Evolutionary conservation across 345 rosid genomes (phyloP).

Genomic region (Populus simonii): DNA sequence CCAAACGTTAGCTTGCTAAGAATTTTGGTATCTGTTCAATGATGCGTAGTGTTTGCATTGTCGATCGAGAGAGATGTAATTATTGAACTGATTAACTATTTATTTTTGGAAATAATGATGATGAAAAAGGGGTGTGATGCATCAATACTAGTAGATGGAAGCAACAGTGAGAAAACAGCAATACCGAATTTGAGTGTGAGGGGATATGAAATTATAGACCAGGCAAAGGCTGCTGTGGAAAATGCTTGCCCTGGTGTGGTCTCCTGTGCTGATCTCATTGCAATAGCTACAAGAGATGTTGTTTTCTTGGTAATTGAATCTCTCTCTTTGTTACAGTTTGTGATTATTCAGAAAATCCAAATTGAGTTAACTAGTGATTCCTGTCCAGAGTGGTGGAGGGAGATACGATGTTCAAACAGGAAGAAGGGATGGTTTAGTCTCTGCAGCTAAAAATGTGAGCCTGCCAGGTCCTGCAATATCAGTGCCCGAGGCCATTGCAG

Average conservation of each 20-base stretch:
- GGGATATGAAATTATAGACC: conserved; percentile 50
- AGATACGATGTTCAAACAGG: conserved; percentile 58
- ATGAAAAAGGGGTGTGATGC: conserved; percentile 60
- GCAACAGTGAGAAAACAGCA: conserved; percentile 40
- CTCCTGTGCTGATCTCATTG: conserved; percentile 57
- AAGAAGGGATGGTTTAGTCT: conserved; percentile 53
- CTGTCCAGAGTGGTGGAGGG: conserved; percentile 40
- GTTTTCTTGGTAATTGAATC: conserved; percentile 34
- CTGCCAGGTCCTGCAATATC: conserved; percentile 49
- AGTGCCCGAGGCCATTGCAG: conserved; percentile 38
- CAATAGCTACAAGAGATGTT: conserved; percentile 55
- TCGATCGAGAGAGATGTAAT: background rate
- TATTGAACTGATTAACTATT: background rate
- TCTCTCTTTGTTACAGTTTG: background rate
- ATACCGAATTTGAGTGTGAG: conserved; percentile 42
- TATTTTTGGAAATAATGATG: background rate
- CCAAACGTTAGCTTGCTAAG: background rate
- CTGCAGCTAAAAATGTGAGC: conserved; percentile 35
- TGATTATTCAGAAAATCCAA: background rate
- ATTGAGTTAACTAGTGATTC: background rate
- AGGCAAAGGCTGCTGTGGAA: conserved; percentile 43
- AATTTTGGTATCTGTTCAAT: background rate
- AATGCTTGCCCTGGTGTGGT: conserved; percentile 33
- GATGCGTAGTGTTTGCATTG: background rate
- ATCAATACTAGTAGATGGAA: conserved; percentile 46